Evolutionary conservation across 345 rosid species (phyloP), one percentile per base, ranked within the genome.

Genomic region (Schrenkiella parvula): DNA sequence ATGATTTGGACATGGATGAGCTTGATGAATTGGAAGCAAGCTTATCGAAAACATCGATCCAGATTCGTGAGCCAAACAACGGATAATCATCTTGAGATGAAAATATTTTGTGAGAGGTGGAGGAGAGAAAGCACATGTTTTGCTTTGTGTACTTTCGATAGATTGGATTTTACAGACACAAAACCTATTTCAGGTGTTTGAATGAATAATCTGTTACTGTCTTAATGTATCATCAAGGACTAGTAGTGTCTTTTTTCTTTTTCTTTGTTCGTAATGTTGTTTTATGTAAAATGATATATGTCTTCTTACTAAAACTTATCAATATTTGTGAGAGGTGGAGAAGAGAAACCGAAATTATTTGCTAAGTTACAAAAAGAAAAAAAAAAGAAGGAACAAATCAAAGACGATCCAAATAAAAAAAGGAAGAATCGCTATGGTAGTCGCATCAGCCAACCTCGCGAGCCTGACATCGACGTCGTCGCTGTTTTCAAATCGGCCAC

Each of bases 11-110:
- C 84, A 75, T 87, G 80, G 96, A 89, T 71, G 92, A 89, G 81
- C 79, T 89, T 50, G 83, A 89, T 66, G 96, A 89, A 75, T 83
- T 89, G 14, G 96, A 89, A 82, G 92, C 86, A 51, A 89, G 92
- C 84, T 79, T 89, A 78, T 83, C 96, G 15, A 89, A 81, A 76
- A 80, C 92, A 2, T 82, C 92, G 0, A 76, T 89, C 43, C 83
- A 84, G 66, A 87, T 87, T 66, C 75, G 76, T n/a, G 83, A 86
- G 44, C 83, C 86, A 47, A 70, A 53, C 75, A 47, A 64, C 50
- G 72, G 64, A 71, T 63, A 68, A 6, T 70, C 80, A 57, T 71
- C 76, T 56, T 65, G 38, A 71, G 56, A 55, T 64, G 76, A 22
- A 58, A 60, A 59, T 29, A 54, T 11, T 21, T 29, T 57, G 12